These are phyloP conservation scores for Fusarium graminum DNA, from an alignment of 2,329 filamentous ascomycete species.

Conservation along the genomic window DNA sequence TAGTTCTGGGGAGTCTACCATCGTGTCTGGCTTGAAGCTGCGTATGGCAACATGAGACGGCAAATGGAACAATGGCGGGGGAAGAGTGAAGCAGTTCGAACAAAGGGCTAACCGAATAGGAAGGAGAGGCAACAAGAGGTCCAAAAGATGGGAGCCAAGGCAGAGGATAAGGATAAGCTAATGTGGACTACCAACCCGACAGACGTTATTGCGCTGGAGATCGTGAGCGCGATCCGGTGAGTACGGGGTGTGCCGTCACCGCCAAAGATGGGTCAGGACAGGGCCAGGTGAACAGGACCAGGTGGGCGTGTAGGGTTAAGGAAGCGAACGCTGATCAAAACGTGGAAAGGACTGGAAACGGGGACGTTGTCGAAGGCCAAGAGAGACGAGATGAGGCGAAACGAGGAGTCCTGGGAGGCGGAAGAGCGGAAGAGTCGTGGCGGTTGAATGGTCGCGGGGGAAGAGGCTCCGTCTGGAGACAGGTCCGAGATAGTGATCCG, in stretches of 20 bases:
- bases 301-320: conserved; percentile 25
- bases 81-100: conserved; percentile 26
- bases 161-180: conserved; percentile 17
- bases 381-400: conserved; percentile 3
- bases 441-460: conserved; percentile 43
- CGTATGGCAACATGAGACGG: conserved; percentile 32
- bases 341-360: conserved; percentile 31
- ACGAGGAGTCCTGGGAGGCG: conserved; percentile 19
- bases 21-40: conserved; percentile 37
- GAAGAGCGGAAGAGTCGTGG: conserved; percentile 40
- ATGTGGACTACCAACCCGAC: conserved; percentile 9
- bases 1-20: conserved; percentile 51
- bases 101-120: conserved; percentile 38
- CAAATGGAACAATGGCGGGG: conserved; percentile 9
- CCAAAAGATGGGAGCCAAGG: conserved; percentile 33
- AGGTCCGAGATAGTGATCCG: conserved; percentile 45
- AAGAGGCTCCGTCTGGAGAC: conserved; percentile 50
- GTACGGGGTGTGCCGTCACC: conserved; percentile 46
- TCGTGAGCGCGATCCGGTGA: conserved; percentile 47
- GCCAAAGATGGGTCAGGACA: conserved; percentile 45
- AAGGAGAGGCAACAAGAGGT: conserved; percentile 22
- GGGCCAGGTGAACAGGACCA: conserved; percentile 31
- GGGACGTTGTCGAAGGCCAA: conserved; percentile 17
- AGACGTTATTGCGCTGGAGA: conserved; percentile 44
- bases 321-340: conserved; percentile 32